Evolutionary conservation across 2,329 filamentous ascomycete genomes (phyloP).

Genomic region (Fusarium globosum): DNA sequence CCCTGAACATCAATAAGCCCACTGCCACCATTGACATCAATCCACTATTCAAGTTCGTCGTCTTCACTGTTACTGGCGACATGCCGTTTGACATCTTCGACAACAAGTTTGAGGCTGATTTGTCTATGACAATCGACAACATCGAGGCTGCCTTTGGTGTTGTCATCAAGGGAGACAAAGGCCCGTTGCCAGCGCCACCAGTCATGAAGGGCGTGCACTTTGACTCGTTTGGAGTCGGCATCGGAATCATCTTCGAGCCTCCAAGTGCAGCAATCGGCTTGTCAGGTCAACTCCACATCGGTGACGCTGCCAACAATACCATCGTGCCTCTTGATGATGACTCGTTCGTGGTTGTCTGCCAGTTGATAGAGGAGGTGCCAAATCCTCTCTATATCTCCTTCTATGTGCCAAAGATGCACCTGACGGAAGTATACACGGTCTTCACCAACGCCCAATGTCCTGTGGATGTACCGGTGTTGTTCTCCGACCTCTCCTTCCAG

Average conservation of each 20-base stretch:
- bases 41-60: background rate
- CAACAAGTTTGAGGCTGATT: background rate
- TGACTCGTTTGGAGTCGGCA: background rate
- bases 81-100: background rate
- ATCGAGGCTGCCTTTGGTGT: background rate
- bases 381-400: background rate
- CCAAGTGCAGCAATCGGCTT: background rate
- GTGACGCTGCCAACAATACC: background rate
- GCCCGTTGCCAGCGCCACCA: background rate
- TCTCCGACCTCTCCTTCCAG: background rate
- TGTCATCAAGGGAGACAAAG: background rate
- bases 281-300: background rate
- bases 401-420: conserved; percentile 3
- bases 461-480: background rate
- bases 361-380: background rate
- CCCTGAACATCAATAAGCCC: background rate
- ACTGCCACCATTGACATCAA: conserved; percentile 9
- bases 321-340: background rate
- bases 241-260: background rate
- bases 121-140: background rate
- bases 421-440: background rate
- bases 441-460: background rate
- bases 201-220: background rate
- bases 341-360: background rate
- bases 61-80: background rate